Conservation (phyloP, 1,284 basidiomycete genomes). For the Neolentinus lepideus region DNA sequence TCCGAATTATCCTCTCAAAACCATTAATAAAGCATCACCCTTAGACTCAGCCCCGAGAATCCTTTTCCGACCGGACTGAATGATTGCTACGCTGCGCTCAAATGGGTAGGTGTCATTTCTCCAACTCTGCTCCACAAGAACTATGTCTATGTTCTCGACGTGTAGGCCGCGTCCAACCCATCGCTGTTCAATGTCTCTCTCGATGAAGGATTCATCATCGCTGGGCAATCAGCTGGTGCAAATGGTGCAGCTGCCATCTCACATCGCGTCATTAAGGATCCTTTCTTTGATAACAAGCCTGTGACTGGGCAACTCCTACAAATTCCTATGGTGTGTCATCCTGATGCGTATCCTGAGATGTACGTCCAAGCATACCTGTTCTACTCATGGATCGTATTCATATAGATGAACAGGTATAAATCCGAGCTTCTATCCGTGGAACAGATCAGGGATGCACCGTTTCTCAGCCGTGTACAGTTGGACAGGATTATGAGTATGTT, state of each 20-base stretch:
- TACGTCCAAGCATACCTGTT: not conserved
- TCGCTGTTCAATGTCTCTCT: constrained; percentile 6
- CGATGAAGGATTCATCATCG: constrained; percentile 14
- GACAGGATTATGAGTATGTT: not conserved
- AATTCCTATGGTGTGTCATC: constrained; percentile 9
- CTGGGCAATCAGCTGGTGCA: constrained; percentile 14
- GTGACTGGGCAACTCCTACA: constrained; percentile 14
- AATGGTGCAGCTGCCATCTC: constrained; percentile 13
- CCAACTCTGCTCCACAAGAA: not conserved
- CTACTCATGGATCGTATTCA: not conserved
- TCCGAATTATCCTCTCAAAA: not conserved
- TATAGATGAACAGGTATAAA: not conserved
- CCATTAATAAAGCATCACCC: not conserved
- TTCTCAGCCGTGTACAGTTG: not conserved
- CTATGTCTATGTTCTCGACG: no score
- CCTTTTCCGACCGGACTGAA: constrained; percentile 11
- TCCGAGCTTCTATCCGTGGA: not conserved
- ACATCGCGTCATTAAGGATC: constrained; percentile 13
- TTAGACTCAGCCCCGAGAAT: constrained; percentile 14
- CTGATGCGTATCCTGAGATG: not conserved
- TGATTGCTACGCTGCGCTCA: constrained; percentile 13
- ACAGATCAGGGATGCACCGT: not conserved
- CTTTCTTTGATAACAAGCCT: constrained; percentile 9
- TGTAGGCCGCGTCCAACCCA: constrained; percentile 10
- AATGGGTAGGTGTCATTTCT: constrained; percentile 13